phyloP scores from a whole-genome alignment of 2,329 filamentous ascomycete species.

The Verticillium dahliae region DNA sequence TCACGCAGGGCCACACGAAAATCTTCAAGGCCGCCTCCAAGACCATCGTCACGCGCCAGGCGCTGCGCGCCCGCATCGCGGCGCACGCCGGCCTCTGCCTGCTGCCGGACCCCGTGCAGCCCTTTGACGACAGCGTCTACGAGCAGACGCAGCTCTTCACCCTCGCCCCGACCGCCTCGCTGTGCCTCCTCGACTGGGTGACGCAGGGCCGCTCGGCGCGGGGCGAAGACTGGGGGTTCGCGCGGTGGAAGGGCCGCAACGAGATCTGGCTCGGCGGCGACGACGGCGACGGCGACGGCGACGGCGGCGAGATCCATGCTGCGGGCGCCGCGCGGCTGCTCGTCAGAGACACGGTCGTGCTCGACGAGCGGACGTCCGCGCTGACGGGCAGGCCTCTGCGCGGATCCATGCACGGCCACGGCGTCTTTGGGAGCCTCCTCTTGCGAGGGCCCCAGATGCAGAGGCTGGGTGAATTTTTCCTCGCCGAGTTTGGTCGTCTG shows the following conservation, averaged over 20 bases:
- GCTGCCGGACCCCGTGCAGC: conserved; percentile 88
- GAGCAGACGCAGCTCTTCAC: conserved; percentile 77
- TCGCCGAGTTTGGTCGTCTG: conserved; percentile 68
- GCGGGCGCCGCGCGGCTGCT: conserved; percentile 51
- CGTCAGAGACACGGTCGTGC: conserved; percentile 76
- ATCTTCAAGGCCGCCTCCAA: conserved; percentile 73
- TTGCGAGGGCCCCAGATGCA: conserved; percentile 67
- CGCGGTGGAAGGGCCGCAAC: conserved; percentile 74
- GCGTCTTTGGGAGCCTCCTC: conserved; percentile 79
- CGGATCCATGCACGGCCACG: conserved; percentile 66
- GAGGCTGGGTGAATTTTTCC: conserved; percentile 64
- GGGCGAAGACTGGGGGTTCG: conserved; percentile 83
- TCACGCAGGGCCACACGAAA: conserved; percentile 82
- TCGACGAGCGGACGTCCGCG: conserved; percentile 47
- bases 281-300: conserved; percentile 9
- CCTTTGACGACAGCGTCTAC: conserved; percentile 79
- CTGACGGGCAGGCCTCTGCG: conserved; percentile 33
- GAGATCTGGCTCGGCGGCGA: conserved; percentile 64
- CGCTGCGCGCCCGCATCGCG: conserved; percentile 43
- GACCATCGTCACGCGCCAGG: conserved; percentile 52
- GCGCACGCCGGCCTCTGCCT: conserved; percentile 52
- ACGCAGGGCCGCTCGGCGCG: conserved; percentile 78
- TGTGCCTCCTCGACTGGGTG: conserved; percentile 92
- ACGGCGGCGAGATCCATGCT: neutral
- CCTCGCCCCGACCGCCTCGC: conserved; percentile 46